A percentile compares a stretch with the other conserved stretches of the same genome.
Conservation (phyloP, 805 yeast species). For the Candida maltosa region DNA sequence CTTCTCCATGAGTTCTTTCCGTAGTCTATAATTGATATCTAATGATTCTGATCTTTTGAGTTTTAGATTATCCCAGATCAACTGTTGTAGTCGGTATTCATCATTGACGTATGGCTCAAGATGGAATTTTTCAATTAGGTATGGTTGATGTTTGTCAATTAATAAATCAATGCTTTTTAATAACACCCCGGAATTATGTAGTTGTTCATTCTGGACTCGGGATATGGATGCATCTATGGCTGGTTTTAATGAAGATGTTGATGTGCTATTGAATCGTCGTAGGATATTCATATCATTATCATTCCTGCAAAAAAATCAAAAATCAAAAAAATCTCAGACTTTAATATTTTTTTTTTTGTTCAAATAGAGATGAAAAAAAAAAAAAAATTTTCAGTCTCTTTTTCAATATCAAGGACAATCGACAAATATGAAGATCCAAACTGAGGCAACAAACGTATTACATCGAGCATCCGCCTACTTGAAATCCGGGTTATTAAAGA, state of each 20-base stretch:
- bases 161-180: constrained; percentile 11
- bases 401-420: too few relatives aligned
- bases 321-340: too few relatives aligned
- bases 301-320: too few relatives aligned
- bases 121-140: constrained; percentile 5
- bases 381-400: too few relatives aligned
- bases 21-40: not conserved
- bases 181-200: constrained; percentile 6
- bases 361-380: too few relatives aligned
- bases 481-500: constrained; percentile 61
- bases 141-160: constrained; percentile 10
- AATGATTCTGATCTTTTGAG: not conserved
- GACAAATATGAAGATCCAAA: constrained; percentile 61
- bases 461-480: constrained; percentile 79
- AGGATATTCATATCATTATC: constrained; percentile 4
- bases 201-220: constrained; percentile 5
- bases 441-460: constrained; percentile 68
- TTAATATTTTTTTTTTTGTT: too few relatives aligned
- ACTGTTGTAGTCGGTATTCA: constrained; percentile 4
- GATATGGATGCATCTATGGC: constrained; percentile 2
- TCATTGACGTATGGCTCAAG: not conserved
- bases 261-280: constrained; percentile 4
- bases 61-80: constrained; percentile 3
- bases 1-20: not conserved
- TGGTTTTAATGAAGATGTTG: not conserved